These are phyloP conservation scores for Parvularia atlantis DNA, from an alignment of 78 protist genomes.

Conservation along the genomic window DNA sequence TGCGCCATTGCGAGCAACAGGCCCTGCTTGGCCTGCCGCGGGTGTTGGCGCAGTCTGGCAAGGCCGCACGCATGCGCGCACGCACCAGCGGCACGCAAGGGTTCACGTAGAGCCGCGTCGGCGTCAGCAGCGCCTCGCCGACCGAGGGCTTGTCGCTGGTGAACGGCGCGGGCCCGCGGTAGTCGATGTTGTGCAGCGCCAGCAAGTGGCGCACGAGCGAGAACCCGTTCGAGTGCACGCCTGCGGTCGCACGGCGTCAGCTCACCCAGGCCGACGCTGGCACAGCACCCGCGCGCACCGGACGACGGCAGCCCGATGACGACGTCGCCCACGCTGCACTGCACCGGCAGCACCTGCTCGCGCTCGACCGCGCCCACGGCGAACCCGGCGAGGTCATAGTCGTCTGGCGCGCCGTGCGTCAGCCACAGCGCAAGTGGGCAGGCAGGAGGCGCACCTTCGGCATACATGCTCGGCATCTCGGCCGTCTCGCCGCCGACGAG, in stretches of 20 bases:
- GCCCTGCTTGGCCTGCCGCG: slow-evolving; percentile 10
- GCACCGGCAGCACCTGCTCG: slow-evolving; percentile 31
- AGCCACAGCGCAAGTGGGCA: not conserved
- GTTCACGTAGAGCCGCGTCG: slow-evolving; percentile 57
- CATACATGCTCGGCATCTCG: slow-evolving; percentile 82
- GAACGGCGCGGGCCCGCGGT: slow-evolving; percentile 25
- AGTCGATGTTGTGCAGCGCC: slow-evolving; percentile 16
- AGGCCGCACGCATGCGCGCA: too few relatives aligned
- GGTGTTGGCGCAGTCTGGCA: not conserved
- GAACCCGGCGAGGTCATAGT: slow-evolving; percentile 83
- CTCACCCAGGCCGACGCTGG: too few relatives aligned
- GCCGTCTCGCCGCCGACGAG: slow-evolving; percentile 83
- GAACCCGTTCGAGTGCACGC: slow-evolving; percentile 74
- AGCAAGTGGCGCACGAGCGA: slow-evolving; percentile 62
- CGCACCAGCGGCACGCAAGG: slow-evolving; percentile 43
- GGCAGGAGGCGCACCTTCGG: slow-evolving; percentile 9
- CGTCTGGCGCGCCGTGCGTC: not conserved
- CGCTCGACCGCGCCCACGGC: slow-evolving; percentile 75
- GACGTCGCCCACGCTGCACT: slow-evolving; percentile 36
- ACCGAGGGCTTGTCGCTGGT: slow-evolving; percentile 15
- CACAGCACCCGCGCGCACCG: too few relatives aligned
- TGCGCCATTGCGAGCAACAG: slow-evolving; percentile 56
- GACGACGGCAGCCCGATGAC: slow-evolving; percentile 59
- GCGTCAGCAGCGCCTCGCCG: slow-evolving; percentile 55
- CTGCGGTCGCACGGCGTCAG: too few relatives aligned